Conservation (phyloP, 441 rosid species). For the Eutrema salsugineum region DNA sequence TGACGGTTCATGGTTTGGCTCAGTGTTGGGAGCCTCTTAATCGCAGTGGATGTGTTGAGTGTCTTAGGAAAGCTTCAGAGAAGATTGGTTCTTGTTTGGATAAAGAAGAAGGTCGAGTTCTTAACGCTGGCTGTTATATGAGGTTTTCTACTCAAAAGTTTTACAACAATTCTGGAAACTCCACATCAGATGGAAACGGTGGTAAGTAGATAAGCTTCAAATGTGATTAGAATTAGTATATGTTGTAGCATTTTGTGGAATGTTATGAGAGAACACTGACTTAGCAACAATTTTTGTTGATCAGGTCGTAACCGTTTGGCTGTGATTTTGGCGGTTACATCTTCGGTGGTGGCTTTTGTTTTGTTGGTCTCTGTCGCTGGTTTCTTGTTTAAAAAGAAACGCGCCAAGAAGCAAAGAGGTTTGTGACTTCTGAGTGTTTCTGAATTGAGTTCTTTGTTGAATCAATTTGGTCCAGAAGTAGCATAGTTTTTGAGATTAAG, state of each 20-base stretch:
- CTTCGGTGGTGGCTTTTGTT: conserved; percentile 45
- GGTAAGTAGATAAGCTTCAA: conserved; percentile 35
- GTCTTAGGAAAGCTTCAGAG: conserved; percentile 49
- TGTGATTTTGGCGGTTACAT: conserved; percentile 46
- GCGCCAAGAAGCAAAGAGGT: conserved; percentile 50
- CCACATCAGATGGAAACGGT: conserved; percentile 22
- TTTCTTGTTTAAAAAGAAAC: conserved; percentile 43
- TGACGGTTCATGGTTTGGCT: conserved; percentile 75
- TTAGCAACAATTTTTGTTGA: background rate
- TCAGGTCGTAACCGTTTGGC: conserved; percentile 47
- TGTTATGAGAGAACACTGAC: background rate
- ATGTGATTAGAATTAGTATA: background rate
- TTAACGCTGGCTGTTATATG: conserved; percentile 81
- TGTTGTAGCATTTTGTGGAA: background rate
- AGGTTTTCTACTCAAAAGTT: conserved; percentile 64
- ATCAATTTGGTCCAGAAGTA: background rate
- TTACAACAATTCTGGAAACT: conserved; percentile 47
- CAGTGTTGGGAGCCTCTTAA: conserved; percentile 79
- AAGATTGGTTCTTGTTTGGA: conserved; percentile 49
- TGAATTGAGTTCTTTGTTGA: background rate
- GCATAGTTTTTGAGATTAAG: background rate
- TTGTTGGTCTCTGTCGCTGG: conserved; percentile 35
- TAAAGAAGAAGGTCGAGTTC: conserved; percentile 62
- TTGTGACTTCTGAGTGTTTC: conserved; percentile 11
- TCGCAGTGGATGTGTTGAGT: conserved; percentile 47